Evolutionary conservation across 2,329 filamentous ascomycete species (phyloP).

Genomic region (Claviceps sp.): DNA sequence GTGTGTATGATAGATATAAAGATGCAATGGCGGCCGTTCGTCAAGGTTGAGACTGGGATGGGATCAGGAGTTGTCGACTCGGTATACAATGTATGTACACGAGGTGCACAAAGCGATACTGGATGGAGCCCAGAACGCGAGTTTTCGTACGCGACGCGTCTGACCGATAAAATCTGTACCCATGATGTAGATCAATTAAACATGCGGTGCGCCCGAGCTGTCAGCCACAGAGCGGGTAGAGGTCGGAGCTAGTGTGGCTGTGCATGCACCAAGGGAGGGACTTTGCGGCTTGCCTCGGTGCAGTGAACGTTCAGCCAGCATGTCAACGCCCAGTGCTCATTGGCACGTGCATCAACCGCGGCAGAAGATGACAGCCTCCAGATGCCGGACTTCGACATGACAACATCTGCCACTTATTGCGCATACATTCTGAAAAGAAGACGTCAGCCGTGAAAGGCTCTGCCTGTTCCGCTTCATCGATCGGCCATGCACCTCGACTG

Average conservation of each 20-base stretch:
- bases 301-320: too few species aligned
- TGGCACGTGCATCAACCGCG: neutral
- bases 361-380: neutral
- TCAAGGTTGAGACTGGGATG: conserved; percentile 9
- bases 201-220: neutral
- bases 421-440: neutral
- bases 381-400: neutral
- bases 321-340: neutral
- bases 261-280: neutral
- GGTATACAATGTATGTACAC: too few species aligned
- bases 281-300: too few species aligned
- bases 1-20: neutral
- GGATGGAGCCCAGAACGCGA: too few species aligned
- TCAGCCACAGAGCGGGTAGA: too few species aligned
- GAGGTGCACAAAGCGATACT: too few species aligned
- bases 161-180: conserved; percentile 9
- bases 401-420: neutral
- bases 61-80: too few species aligned
- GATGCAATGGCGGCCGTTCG: conserved; percentile 5
- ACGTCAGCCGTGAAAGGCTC: neutral
- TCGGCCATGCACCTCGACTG: conserved; percentile 1
- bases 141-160: conserved; percentile 7
- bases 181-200: conserved; percentile 4
- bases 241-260: neutral
- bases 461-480: neutral